Evolutionary conservation across 345 rosid genomes (phyloP), one percentile per base, ranked within the genome.

Genomic region (Dovyalis caffra): DNA sequence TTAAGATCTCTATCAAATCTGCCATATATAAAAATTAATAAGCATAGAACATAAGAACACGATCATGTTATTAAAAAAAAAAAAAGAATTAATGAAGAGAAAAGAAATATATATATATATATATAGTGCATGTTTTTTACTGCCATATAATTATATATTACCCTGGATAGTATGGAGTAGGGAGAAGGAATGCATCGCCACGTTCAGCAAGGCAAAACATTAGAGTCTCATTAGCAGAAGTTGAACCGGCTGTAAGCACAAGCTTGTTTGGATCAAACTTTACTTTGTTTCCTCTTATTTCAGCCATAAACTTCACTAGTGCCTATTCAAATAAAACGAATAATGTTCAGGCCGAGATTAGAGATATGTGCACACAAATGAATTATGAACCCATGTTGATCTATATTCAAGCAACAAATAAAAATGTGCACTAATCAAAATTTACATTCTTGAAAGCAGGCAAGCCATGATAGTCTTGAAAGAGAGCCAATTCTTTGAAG

Each of bases 151-250:
- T n/a, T 26, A 23, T 9, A n/a, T n/a, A 10, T 61, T 81, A 81
- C 84, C 84, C 84, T 2, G 84, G 84, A 23, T 81, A 81, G 68
- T 81, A 80, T 15, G 83, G 83, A 0, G 83, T 76, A 14, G 83
- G 83, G 57, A 80, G 40, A 35, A 80, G 80, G 56, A 81, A 81
- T 14, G 84, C 84, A 25, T 81, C 80, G 12, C 80, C 80, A 1
- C 49, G 77, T 21, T 73, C 69, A n/a, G 80, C 84, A 29, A 81
- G 80, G 64, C 84, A 81, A 58, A 81, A 81, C 74, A 81, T 69
- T 5, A 81, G 75, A 25, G 78, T 72, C 62, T 81, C 84, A 20
- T 81, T 81, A 10, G 84, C 84, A 3, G 84, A 73, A 57, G 84
- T 81, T 69, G 84, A 68, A 69, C 84, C 84, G 9, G 84, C 84